Base-by-base conservation (phyloP, 2,329 filamentous ascomycete genomes). In the Pseudogymnoascus sp. region DNA sequence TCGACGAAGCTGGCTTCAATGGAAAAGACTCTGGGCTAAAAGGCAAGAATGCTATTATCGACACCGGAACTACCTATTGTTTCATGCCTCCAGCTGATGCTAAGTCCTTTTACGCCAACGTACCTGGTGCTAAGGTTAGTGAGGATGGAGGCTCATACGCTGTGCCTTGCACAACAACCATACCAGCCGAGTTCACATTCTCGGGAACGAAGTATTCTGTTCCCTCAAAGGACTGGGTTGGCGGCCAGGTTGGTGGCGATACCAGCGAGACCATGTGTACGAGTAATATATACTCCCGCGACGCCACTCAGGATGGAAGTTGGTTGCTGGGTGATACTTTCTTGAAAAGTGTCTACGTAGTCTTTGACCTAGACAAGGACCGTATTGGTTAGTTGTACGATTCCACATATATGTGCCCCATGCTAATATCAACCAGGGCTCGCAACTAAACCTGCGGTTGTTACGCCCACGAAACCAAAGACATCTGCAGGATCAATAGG, bases 261-360 rank as follows among this genome's bases (percentile, higher is more conserved):
- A 6, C 2, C 2, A 55, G 29, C 9, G n/a, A 55, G 29, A 79
- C 78, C 29, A 72, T 73, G 29, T 88, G 85, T 70, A 80, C 83
- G 15, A 92, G 89, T 72, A 92, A 89, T 68, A 83, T 96, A 36
- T 87, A 91, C 60, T 89, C 88, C 1, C 80, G 85, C 27, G 82
- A 87, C 70, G 84, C 89, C 12, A 86, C 90, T 55, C 75, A 79
- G 0, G 79, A 65, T 12, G 65, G 77, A 68, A 68, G 85, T 29
- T 96, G 91, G 90, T 79, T 96, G n/a, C 74, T 96, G 0, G 92
- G 92, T 1, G 91, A 92, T 67, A 84, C 88, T 0, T 96, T 96
- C 69, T 75, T 96, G 64, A 96, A 95, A 77, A 96, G 95, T 68
- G 91, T 96, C 13, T 96, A 96, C 71, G 80, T 85, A 1, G 87